Evolutionary conservation across 805 yeast species (phyloP), one percentile per base, ranked within the genome.

Genomic region (Kuraishia capsulata): DNA sequence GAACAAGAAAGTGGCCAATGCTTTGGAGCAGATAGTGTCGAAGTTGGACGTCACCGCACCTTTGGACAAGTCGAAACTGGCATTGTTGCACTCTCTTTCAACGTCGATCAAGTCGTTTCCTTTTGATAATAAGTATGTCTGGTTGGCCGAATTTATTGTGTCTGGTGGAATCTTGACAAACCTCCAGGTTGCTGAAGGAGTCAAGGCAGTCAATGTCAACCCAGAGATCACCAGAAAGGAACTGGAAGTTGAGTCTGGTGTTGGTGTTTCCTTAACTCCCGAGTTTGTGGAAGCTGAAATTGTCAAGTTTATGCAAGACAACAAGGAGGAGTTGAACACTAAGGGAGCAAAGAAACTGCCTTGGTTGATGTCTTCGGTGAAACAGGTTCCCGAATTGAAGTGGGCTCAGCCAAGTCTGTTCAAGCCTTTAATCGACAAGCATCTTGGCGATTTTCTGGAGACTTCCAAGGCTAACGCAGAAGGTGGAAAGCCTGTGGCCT

Each of bases 391-490:
- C 3, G 75, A 66, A 16, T 70, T 92, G 59, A 87, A 85, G 62
- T 92, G 96, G 96, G 97, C 97, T 6, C 73, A 82, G 35, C 95
- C 97, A 28, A 73, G 79, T 37, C 66, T 75, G 39, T 85, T 92
- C 65, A 92, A 92, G 62, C 95, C 95, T 11, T 70, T 76, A 19
- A 81, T 92, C 48, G 98, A 92, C 56, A 77, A 71, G 32, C 76
- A 82, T 51, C 64, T 88, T n/a, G 59, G 83, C 43, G 75, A 64
- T 31, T 60, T 81, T 11, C 64, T 89, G 41, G 90, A 90, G 60
- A 98, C 92, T 56, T 97, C 89, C 56, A 78, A 97, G 46, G 98
- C 92, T 59, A 67, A 78, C 18, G 69, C 78, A 38, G 82, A 82
- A 62, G 82, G 82, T 67, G 87, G 83, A 61, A 77, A 81, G 65